These are phyloP conservation scores for Trametes cubensis DNA, from an alignment of 768 basidiomycete species.

Conservation along the genomic window DNA sequence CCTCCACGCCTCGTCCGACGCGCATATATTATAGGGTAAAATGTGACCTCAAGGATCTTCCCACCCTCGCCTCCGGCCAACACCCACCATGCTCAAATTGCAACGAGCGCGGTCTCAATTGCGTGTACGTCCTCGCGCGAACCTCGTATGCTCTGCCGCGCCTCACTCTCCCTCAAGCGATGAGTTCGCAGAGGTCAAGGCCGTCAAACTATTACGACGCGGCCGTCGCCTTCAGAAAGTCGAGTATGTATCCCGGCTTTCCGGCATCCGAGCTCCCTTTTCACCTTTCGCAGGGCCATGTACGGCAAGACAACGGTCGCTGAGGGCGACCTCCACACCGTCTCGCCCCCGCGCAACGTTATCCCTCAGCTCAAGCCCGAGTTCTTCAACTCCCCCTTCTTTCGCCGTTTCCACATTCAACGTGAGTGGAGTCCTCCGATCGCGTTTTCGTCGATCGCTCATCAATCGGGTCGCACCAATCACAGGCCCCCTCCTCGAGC, in stretches of 20 bases:
- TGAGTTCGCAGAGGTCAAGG: slow-evolving; percentile 89
- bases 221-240: slow-evolving; percentile 83
- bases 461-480: not conserved
- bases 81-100: slow-evolving; percentile 82
- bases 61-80: slow-evolving; percentile 47
- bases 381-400: slow-evolving; percentile 87
- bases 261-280: slow-evolving; percentile 2
- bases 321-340: slow-evolving; percentile 39
- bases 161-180: slow-evolving; percentile 54
- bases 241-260: slow-evolving; percentile 55
- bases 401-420: slow-evolving; percentile 81
- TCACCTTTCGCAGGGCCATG: slow-evolving; percentile 56
- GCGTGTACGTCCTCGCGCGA: slow-evolving; percentile 68
- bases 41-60: slow-evolving; percentile 89
- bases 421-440: slow-evolving; percentile 49
- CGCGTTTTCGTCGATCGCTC: slow-evolving; percentile 13
- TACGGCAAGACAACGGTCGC: slow-evolving; percentile 69
- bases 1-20: not conserved
- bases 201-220: slow-evolving; percentile 80
- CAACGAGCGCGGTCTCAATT: slow-evolving; percentile 84
- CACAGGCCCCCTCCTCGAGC: slow-evolving; percentile 84
- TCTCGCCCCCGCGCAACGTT: slow-evolving; percentile 48
- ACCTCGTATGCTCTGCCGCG: not conserved
- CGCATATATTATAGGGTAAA: slow-evolving; percentile 61
- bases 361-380: slow-evolving; percentile 76